Base-by-base conservation (phyloP, 495 filamentous ascomycete genomes). In the Aspergillus affinis region DNA sequence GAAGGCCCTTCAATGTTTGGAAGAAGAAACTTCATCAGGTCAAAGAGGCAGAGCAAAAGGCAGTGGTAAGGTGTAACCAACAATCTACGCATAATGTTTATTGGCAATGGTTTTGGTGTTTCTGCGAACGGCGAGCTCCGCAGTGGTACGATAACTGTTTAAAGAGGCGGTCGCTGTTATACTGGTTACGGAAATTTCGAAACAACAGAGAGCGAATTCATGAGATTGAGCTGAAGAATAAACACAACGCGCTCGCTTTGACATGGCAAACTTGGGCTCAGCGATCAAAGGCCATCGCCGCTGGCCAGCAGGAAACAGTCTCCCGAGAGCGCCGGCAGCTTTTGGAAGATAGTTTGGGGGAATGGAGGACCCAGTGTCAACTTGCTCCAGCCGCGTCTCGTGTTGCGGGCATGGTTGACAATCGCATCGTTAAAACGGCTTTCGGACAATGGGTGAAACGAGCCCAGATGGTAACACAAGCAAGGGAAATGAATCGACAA, bases 1-100 rank as follows among this genome's bases (percentile, higher is more conserved):
- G 77, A 46, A 84, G 81, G 51, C 86, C 86, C 32, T 81, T 89
- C 57, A 66, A 70, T 32, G 58, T 74, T 15, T 89, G 86, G 87
- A 79, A 77, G 48, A 75, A 75, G 44, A 79, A 75, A 48, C 62
- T 75, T 15, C 59, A 69, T 15, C 57, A 63, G 57, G 56, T 78
- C 15, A 70, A 72, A 7, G 66, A 64, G 3, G 58, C 75, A 12
- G 69, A 80, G 52, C 59, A 58, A 1, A 64, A 72, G 46, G 85
- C 85, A 7, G 55, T 79, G 12, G 63, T 62, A n/a, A 54, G 68
- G n/a, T 77, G 81, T 59, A 60, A 81, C 27, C 65, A 69, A 7
- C 82, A 74, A 58, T 56, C 84, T 18, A 72, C 72, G 30, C 67
- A 74, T 51, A 76, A 68, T 21, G 68, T 73, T 6, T 86, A 82